phyloP scores from a whole-genome alignment of 169 alveolate genomes.

The Eimeria acervulina region DNA sequence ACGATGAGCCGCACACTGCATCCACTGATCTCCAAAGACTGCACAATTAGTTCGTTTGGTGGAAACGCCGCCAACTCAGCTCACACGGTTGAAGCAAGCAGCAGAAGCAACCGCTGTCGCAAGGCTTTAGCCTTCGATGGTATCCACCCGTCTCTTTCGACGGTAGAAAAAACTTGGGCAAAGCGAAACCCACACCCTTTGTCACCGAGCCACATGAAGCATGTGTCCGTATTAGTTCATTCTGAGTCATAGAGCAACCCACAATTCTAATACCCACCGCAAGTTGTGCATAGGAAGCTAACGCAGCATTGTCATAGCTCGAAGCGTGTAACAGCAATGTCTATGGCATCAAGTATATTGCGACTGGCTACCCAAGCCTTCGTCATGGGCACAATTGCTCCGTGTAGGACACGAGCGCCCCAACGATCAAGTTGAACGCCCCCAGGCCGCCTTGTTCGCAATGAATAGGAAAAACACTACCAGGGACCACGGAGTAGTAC shows the following conservation, averaged over 20 bases:
- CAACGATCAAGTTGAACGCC: slow-evolving; percentile 22
- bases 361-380: background rate
- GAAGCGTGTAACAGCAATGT: background rate
- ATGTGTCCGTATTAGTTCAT: background rate
- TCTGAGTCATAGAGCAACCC: too few relatives aligned
- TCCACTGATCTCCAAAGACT: background rate
- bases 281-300: background rate
- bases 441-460: slow-evolving; percentile 56
- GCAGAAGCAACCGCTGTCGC: slow-evolving; percentile 7
- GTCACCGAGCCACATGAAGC: background rate
- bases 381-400: background rate
- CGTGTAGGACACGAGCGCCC: background rate
- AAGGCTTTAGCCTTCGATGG: slow-evolving; percentile 53
- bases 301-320: background rate
- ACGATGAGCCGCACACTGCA: background rate
- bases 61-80: background rate
- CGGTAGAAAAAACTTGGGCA: slow-evolving; percentile 5
- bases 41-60: background rate
- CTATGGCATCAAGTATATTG: background rate
- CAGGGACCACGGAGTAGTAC: slow-evolving; percentile 32
- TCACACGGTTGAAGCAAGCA: slow-evolving; percentile 9
- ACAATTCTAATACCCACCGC: background rate
- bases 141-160: background rate
- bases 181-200: background rate
- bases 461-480: slow-evolving; percentile 11